These are phyloP conservation scores for Orbilia quercus DNA, from an alignment of 2,329 filamentous ascomycete species.

Conservation along the genomic window DNA sequence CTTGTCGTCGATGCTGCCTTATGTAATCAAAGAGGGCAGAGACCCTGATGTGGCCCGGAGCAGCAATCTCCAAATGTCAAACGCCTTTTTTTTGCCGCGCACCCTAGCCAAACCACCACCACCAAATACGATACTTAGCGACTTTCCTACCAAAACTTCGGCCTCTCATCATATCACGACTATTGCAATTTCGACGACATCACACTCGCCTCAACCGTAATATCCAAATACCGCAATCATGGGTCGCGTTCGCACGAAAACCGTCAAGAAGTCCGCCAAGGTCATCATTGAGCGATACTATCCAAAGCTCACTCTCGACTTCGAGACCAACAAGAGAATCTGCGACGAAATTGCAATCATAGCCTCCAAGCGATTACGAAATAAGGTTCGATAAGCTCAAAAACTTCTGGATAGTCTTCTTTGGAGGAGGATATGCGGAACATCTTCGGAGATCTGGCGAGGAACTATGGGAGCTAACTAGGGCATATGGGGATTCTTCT, in stretches of 20 bases:
- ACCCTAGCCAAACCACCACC: constrained; percentile 10
- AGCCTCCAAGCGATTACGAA: constrained; percentile 97
- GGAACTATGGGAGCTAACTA: constrained; percentile 36
- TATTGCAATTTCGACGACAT: constrained; percentile 21
- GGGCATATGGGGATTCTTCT: constrained; percentile 39
- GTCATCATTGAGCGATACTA: constrained; percentile 99
- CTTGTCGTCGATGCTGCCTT: constrained; percentile 24
- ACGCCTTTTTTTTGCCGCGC: constrained; percentile 42
- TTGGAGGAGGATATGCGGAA: background rate
- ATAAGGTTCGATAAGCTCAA: constrained; percentile 77
- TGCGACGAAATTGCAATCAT: constrained; percentile 99
- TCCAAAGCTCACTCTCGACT: constrained; percentile 97
- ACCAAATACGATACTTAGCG: constrained; percentile 30
- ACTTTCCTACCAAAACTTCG: constrained; percentile 21
- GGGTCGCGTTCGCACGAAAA: constrained; percentile 74
- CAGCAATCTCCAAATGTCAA: constrained; percentile 47
- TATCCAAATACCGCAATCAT: constrained; percentile 51
- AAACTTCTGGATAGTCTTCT: background rate
- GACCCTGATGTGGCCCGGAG: constrained; percentile 35
- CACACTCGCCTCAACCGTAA: constrained; percentile 25
- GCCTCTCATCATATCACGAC: constrained; percentile 35
- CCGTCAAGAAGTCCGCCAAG: constrained; percentile 90
- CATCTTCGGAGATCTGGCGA: constrained; percentile 13
- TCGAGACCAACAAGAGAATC: constrained; percentile 99
- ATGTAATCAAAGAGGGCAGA: constrained; percentile 47